Evolutionary conservation across 164 flowering plant species (phyloP).

Genomic region (Magnolia officinalis): DNA sequence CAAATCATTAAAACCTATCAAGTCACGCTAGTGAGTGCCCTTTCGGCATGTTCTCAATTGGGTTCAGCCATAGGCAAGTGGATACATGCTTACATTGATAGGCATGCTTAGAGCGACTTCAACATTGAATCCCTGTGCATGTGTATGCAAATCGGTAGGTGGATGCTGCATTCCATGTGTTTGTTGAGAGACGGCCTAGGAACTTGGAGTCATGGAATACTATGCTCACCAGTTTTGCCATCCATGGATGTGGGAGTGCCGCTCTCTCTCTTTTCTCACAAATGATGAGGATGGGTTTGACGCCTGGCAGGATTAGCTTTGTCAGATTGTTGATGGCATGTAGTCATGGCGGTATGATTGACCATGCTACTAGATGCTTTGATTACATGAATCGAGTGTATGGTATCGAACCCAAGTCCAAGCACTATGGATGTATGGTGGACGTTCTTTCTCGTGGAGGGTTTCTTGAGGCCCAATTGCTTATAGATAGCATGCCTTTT

Average conservation of each 20-base stretch:
- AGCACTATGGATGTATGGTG: constrained; percentile 19
- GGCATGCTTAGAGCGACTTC: constrained; percentile 4
- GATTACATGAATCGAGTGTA: constrained; percentile 12
- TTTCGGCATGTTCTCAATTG: constrained; percentile 15
- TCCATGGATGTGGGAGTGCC: constrained; percentile 15
- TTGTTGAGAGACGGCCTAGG: constrained; percentile 8
- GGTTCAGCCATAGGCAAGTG: constrained; percentile 16
- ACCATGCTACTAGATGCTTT: constrained; percentile 14
- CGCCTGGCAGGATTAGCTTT: constrained; percentile 20
- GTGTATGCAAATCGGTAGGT: constrained; percentile 19
- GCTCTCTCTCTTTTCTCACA: constrained; percentile 19
- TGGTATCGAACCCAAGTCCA: constrained; percentile 9
- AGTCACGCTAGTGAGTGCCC: constrained; percentile 12
- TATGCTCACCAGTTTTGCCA: constrained; percentile 19
- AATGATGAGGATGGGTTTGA: constrained; percentile 14
- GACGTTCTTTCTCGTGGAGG: constrained; percentile 17
- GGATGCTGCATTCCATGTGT: constrained; percentile 9
- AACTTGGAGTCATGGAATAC: constrained; percentile 20
- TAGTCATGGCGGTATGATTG: constrained; percentile 17
- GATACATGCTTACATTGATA: constrained; percentile 12
- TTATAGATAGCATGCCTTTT: constrained; percentile 12
- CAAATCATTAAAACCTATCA: no score
- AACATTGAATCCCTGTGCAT: constrained; percentile 13
- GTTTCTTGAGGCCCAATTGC: constrained; percentile 3
- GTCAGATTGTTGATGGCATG: constrained; percentile 17